A percentile compares a stretch with the other conserved stretches of the same genome.
These are phyloP conservation scores for Pholiota conissans DNA, from an alignment of 768 basidiomycete genomes.

Conservation along the genomic window DNA sequence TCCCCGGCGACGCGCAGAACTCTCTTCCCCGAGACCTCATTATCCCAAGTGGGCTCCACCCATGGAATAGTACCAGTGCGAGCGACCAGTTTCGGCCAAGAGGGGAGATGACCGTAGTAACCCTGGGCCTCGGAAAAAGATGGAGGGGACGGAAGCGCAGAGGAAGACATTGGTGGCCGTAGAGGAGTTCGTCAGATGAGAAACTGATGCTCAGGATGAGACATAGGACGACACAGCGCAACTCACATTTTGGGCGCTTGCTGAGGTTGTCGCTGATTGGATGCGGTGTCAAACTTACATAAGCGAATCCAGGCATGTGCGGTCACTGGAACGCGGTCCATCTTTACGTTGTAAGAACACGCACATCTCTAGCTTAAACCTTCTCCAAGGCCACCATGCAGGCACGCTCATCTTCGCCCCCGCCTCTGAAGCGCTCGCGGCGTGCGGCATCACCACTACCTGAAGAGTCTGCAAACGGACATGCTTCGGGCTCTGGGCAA, in stretches of 20 bases:
- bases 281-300: too few relatives aligned
- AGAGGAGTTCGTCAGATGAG: too few relatives aligned
- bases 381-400: slow-evolving; percentile 4
- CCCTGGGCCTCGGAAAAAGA: slow-evolving; percentile 25
- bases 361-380: too few relatives aligned
- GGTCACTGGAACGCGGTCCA: too few relatives aligned
- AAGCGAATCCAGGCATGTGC: too few relatives aligned
- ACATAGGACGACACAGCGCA: too few relatives aligned
- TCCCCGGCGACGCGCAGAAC: slow-evolving; percentile 21
- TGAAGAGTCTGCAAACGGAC: slow-evolving; percentile 24
- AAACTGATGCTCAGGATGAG: too few relatives aligned
- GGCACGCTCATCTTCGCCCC: slow-evolving; percentile 19
- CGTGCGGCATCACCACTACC: slow-evolving; percentile 15
- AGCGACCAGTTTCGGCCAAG: slow-evolving; percentile 27
- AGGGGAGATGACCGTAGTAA: slow-evolving; percentile 29
- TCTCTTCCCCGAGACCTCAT: slow-evolving; percentile 24
- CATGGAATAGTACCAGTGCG: slow-evolving; percentile 25
- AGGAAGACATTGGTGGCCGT: too few relatives aligned
- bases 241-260: too few relatives aligned
- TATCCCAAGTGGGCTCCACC: slow-evolving; percentile 21
- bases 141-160: too few relatives aligned
- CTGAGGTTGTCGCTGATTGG: too few relatives aligned
- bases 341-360: too few relatives aligned
- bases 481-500: slow-evolving; percentile 12
- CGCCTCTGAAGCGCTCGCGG: slow-evolving; percentile 25